Conservation (phyloP, 2,329 filamentous ascomycete species). For the Hirsutella minnesotensis region DNA sequence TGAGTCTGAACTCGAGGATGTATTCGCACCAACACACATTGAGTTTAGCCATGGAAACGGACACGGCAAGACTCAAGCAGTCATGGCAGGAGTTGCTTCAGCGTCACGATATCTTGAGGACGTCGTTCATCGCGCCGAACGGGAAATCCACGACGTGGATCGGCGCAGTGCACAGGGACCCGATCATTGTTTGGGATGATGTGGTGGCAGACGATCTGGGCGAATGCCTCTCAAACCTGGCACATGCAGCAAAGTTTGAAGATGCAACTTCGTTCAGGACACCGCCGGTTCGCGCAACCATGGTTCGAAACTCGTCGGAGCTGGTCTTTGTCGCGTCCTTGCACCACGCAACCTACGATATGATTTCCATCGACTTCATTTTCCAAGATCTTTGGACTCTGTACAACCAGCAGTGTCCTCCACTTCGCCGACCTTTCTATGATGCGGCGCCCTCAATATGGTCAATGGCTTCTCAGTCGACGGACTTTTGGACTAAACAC, state of each 20-base stretch:
- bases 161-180: slow-evolving; percentile 3
- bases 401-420: not conserved
- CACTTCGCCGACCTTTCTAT: not conserved
- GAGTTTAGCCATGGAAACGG: slow-evolving; percentile 2
- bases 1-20: slow-evolving; percentile 8
- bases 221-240: not conserved
- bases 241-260: not conserved
- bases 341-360: not conserved
- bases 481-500: not conserved
- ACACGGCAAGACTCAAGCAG: slow-evolving; percentile 4
- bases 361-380: not conserved
- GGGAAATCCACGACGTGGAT: not conserved
- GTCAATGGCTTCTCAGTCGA: not conserved
- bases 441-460: not conserved
- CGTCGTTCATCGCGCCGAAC: slow-evolving; percentile 13
- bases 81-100: slow-evolving; percentile 8
- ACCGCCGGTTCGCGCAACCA: not conserved
- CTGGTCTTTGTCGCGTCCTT: not conserved
- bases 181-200: not conserved
- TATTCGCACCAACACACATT: slow-evolving; percentile 8
- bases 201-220: not conserved
- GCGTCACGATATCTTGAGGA: slow-evolving; percentile 12
- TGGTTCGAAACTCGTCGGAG: not conserved
- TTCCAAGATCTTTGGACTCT: not conserved
- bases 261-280: not conserved